A percentile compares a stretch with the other conserved stretches of the same genome.
phyloP scores from a whole-genome alignment of 2,329 filamentous ascomycete species.

The Pleurostoma richardsiae region DNA sequence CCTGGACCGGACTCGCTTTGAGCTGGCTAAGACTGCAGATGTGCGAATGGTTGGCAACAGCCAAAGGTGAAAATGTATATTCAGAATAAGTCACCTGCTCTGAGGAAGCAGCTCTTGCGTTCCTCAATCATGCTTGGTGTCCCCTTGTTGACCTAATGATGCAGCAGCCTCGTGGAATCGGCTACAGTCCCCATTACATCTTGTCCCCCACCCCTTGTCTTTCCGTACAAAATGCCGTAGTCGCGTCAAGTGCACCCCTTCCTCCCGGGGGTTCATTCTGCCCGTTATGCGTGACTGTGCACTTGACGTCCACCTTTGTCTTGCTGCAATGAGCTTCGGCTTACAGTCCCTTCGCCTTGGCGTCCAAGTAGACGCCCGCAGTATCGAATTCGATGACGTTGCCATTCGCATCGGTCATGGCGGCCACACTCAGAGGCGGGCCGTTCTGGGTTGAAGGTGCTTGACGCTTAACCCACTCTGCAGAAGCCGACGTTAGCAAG shows the following conservation, averaged over 20 bases:
- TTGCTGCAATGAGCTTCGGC: neutral
- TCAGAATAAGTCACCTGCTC: neutral
- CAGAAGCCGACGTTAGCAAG: constrained; percentile 6
- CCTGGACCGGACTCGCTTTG: too few species aligned
- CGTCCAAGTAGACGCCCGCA: constrained; percentile 34
- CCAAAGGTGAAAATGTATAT: neutral
- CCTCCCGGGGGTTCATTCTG: too few species aligned
- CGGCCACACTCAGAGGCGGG: constrained; percentile 28
- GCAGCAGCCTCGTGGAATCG: too few species aligned
- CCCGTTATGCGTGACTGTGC: too few species aligned
- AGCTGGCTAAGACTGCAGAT: too few species aligned
- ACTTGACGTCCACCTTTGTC: too few species aligned
- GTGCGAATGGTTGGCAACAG: too few species aligned
- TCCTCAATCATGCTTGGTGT: neutral
- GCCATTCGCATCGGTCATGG: constrained; percentile 42
- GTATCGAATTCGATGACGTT: constrained; percentile 40
- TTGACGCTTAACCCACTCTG: constrained; percentile 28
- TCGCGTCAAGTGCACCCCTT: too few species aligned
- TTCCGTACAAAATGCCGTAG: too few species aligned
- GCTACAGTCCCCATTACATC: too few species aligned
- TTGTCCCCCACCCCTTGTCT: too few species aligned
- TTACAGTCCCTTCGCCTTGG: constrained; percentile 29
- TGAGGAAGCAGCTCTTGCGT: neutral
- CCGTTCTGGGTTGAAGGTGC: constrained; percentile 11
- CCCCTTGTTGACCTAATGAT: neutral